These are phyloP conservation scores for Hypomyces rosellus DNA, from an alignment of 2,329 filamentous ascomycete genomes.

Conservation along the genomic window DNA sequence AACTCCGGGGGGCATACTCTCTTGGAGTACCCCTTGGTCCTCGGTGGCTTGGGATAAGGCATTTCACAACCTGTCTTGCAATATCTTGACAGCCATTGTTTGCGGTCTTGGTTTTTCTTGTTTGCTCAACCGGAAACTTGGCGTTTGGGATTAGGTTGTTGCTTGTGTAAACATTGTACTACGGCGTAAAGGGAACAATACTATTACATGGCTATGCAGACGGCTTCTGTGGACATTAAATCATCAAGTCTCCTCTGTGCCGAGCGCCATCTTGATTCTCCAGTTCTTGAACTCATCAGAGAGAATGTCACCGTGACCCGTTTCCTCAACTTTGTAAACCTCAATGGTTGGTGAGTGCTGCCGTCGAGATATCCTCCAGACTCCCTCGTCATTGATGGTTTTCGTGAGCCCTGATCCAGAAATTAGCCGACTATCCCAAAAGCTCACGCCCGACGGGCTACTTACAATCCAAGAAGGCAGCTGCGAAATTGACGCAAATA, in stretches of 20 bases:
- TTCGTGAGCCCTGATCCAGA: constrained; percentile 51
- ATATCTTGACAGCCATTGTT: constrained; percentile 1
- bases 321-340: constrained; percentile 65
- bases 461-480: constrained; percentile 69
- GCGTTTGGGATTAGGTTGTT: not conserved
- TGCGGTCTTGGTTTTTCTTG: not conserved
- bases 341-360: constrained; percentile 62
- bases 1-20: not conserved
- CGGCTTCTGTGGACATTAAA: too few relatives aligned
- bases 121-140: not conserved
- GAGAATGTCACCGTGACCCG: constrained; percentile 69
- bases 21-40: not conserved
- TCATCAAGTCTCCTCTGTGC: not conserved
- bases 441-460: constrained; percentile 6
- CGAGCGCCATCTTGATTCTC: constrained; percentile 50
- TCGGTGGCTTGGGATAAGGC: not conserved
- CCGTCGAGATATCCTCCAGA: constrained; percentile 71
- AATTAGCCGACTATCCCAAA: constrained; percentile 14
- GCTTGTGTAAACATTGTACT: not conserved
- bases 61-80: constrained; percentile 5
- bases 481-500: constrained; percentile 86
- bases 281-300: constrained; percentile 73
- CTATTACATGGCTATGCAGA: too few relatives aligned
- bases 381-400: constrained; percentile 60
- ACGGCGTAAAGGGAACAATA: not conserved